These are phyloP conservation scores for Fusarium longipes DNA, from an alignment of 2,329 filamentous ascomycete genomes.

Conservation along the genomic window DNA sequence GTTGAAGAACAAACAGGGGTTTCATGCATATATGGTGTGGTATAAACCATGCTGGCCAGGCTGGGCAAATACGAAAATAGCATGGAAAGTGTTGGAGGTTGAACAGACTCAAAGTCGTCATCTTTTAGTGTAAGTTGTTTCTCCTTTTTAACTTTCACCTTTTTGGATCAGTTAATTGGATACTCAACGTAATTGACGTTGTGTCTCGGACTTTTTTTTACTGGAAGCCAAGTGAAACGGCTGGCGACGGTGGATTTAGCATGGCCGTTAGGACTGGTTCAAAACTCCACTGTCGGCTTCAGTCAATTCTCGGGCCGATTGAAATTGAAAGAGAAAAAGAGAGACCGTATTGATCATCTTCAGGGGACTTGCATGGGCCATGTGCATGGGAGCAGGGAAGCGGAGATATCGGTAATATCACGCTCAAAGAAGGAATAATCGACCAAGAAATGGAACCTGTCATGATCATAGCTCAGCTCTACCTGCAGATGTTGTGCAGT, in stretches of 20 bases:
- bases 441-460: not conserved
- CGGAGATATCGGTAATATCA: not conserved
- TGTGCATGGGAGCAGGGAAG: not conserved
- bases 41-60: too few species aligned
- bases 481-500: not conserved
- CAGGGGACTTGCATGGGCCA: not conserved
- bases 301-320: not conserved
- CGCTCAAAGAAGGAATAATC: constrained; percentile 1
- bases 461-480: not conserved
- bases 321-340: not conserved
- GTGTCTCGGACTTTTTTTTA: not conserved
- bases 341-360: not conserved
- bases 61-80: not conserved
- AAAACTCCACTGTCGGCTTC: not conserved
- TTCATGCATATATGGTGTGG: not conserved
- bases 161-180: not conserved
- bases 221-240: not conserved
- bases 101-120: not conserved
- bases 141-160: not conserved
- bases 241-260: not conserved
- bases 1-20: not conserved
- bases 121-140: not conserved
- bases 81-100: not conserved
- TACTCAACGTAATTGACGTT: not conserved
- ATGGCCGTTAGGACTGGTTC: not conserved